These are phyloP conservation scores for Cnidoscolus chayamansa DNA, from an alignment of 441 rosid genomes.

Conservation along the genomic window DNA sequence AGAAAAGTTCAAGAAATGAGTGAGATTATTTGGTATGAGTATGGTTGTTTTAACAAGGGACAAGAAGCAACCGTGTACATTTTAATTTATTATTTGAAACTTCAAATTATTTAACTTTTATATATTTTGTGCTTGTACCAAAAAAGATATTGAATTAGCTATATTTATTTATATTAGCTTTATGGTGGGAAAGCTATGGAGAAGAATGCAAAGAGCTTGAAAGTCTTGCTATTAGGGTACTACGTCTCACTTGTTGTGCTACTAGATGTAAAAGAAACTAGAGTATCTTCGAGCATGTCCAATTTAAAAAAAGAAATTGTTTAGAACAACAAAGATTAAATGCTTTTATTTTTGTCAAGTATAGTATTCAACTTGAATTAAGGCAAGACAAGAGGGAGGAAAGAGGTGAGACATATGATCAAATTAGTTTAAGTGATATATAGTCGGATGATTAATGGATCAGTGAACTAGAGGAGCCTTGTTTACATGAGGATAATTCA, in stretches of 20 bases:
- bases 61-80: no score
- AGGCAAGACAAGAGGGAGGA: not conserved
- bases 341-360: not conserved
- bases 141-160: no score
- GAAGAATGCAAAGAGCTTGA: no score
- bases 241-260: constrained; percentile 1
- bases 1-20: no score
- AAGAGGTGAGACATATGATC: constrained; percentile 6
- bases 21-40: no score
- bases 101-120: no score
- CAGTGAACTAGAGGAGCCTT: not conserved
- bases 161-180: no score
- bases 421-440: not conserved
- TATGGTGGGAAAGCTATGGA: no score
- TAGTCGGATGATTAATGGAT: not conserved
- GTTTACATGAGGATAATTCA: not conserved
- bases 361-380: not conserved
- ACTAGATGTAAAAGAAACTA: not conserved
- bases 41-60: no score
- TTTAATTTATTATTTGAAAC: no score
- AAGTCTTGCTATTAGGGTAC: not conserved
- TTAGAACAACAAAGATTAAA: no score
- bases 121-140: no score
- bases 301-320: not conserved
- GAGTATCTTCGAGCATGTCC: not conserved